These are phyloP conservation scores for Yarrowia keelungensis DNA, from an alignment of 805 yeast species.

Conservation along the genomic window DNA sequence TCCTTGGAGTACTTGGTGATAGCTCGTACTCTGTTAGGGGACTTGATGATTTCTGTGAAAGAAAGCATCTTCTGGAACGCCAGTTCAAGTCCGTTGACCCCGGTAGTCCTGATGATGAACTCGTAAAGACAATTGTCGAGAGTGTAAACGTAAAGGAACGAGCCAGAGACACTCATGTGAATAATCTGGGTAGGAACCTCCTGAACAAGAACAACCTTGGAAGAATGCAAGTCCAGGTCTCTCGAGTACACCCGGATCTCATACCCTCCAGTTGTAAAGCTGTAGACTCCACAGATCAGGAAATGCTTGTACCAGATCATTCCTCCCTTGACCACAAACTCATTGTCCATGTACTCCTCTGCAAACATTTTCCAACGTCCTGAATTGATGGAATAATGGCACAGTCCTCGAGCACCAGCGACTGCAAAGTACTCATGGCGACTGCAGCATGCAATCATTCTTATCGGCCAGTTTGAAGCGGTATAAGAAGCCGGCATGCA, in stretches of 20 bases:
- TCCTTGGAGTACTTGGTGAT: conserved; percentile 43
- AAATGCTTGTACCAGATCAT: conserved; percentile 52
- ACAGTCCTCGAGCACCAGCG: conserved; percentile 58
- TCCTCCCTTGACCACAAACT: conserved; percentile 51
- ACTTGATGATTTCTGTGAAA: conserved; percentile 50
- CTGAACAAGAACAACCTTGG: conserved; percentile 47
- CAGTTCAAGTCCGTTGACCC: conserved; percentile 42
- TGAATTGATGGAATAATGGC: conserved; percentile 53
- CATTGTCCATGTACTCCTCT: conserved; percentile 49
- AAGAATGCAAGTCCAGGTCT: conserved; percentile 48
- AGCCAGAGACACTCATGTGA: conserved; percentile 46
- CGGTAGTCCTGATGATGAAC: conserved; percentile 43
- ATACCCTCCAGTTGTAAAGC: conserved; percentile 42
- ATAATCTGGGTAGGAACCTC: conserved; percentile 48
- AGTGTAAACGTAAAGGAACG: conserved; percentile 49
- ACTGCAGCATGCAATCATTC: conserved; percentile 54
- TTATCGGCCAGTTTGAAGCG: conserved; percentile 55
- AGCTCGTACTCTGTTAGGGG: conserved; percentile 52
- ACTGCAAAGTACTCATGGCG: conserved; percentile 60
- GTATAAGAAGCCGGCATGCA: conserved; percentile 57
- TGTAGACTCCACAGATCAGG: conserved; percentile 49
- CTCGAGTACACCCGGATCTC: conserved; percentile 52
- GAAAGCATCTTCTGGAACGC: conserved; percentile 49
- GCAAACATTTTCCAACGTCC: conserved; percentile 59
- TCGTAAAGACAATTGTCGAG: conserved; percentile 48